These are phyloP conservation scores for Suhomyces chickasaworum DNA, from an alignment of 1,139 yeast species.

Conservation along the genomic window DNA sequence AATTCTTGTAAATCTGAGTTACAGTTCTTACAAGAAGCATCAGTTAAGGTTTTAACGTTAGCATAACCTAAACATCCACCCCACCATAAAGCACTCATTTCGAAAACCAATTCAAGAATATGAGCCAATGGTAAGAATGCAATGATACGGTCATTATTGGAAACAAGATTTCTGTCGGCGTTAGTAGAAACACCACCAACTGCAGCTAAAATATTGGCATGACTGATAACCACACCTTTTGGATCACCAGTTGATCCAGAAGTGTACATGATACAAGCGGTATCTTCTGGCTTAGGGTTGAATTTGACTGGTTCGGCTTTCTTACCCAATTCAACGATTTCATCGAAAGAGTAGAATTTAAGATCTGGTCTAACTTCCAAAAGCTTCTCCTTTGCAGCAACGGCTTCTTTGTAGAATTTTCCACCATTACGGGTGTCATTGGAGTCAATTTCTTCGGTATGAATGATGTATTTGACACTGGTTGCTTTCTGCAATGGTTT, in stretches of 20 bases:
- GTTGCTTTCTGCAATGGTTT: slow-evolving; percentile 72
- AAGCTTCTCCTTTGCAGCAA: slow-evolving; percentile 57
- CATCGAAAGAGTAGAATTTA: slow-evolving; percentile 63
- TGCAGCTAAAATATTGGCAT: slow-evolving; percentile 78
- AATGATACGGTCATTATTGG: slow-evolving; percentile 65
- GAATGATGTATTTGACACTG: slow-evolving; percentile 66
- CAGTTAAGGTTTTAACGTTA: slow-evolving; percentile 87
- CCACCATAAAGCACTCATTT: slow-evolving; percentile 80
- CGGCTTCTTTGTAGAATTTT: slow-evolving; percentile 56
- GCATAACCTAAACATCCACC: slow-evolving; percentile 92
- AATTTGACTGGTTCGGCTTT: slow-evolving; percentile 27
- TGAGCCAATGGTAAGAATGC: slow-evolving; percentile 96
- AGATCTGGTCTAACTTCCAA: slow-evolving; percentile 75
- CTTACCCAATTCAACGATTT: slow-evolving; percentile 66
- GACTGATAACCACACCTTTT: slow-evolving; percentile 90
- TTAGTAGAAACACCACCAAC: slow-evolving; percentile 76
- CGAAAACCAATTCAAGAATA: slow-evolving; percentile 90
- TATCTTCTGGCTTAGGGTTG: slow-evolving; percentile 71
- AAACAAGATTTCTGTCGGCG: slow-evolving; percentile 56
- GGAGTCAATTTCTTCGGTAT: slow-evolving; percentile 62
- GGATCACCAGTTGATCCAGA: slow-evolving; percentile 98
- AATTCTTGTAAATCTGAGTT: slow-evolving; percentile 85
- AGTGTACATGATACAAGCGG: slow-evolving; percentile 95
- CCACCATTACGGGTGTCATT: slow-evolving; percentile 68
- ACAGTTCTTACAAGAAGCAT: slow-evolving; percentile 79